Evolutionary conservation across 73 alveolate genomes (phyloP).

Genomic region (Blepharisma japonicum): DNA sequence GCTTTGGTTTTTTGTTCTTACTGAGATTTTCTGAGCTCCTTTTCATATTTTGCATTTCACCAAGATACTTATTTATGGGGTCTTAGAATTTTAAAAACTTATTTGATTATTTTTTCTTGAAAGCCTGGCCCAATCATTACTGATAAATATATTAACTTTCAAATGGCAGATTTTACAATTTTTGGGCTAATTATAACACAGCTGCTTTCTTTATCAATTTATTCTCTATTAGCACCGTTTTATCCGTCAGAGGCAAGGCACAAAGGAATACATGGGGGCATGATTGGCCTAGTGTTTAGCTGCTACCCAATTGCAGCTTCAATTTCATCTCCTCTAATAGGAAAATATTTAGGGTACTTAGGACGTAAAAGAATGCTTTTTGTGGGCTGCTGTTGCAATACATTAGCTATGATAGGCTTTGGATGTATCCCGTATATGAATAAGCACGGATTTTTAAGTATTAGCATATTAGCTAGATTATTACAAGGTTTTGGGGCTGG

Average conservation of each 20-base stretch:
- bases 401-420: not conserved
- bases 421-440: not conserved
- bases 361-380: constrained; percentile 6
- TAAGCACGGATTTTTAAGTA: not conserved
- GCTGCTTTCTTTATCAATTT: not conserved
- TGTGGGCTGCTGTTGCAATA: not conserved
- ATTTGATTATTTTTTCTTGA: too few relatives aligned
- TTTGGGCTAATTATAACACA: constrained; percentile 1
- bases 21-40: too few relatives aligned
- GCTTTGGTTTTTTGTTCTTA: too few relatives aligned
- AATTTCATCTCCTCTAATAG: not conserved
- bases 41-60: too few relatives aligned
- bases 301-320: constrained; percentile 19
- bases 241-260: not conserved
- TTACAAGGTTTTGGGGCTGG: constrained; percentile 28
- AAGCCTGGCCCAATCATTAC: too few relatives aligned
- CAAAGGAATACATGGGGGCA: not conserved
- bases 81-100: too few relatives aligned
- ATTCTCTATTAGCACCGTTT: not conserved
- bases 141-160: too few relatives aligned
- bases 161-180: not conserved
- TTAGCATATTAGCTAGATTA: not conserved
- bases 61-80: too few relatives aligned
- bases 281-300: not conserved
- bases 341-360: not conserved